Base-by-base conservation (phyloP, 2,329 filamentous ascomycete species). In the Chrysoporthe austroafricana region DNA sequence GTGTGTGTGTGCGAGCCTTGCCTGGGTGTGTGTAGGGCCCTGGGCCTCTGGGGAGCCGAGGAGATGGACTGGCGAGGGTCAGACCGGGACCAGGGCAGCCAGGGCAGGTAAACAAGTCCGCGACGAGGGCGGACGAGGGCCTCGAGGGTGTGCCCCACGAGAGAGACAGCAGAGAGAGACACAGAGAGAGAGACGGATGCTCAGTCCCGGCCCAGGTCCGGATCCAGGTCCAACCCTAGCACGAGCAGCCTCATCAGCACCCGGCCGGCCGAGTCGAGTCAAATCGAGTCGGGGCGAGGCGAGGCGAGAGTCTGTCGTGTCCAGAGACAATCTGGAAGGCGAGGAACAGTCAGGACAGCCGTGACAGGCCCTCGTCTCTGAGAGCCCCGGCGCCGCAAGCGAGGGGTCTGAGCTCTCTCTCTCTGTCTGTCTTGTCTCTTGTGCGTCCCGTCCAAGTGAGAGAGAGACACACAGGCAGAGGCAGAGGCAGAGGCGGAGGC, bases 231-330 rank as follows among this genome's bases (percentile, higher is more conserved):
- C 60, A 50, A 42, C n/a, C 39, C 13, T 8, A 4, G 43, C 21
- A 46, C 14, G 34, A 61, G 39, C 43, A 48, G 32, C 18, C n/a
- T n/a, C 57, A 44, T 32, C 42, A 61, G 59, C 59, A 61, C 43
- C 59, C 39, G 43, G 59, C 43, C 59, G 43, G 61, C 59, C 50
- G 46, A 67, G 50, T 52, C 64, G 59, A 57, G 60, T 46, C 48
- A 57, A 44, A 44, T 59, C 62, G 58, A 60, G 62, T 52, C 21
- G 4, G 3, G 34, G 21, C 16, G 5, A 13, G 36, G 34, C 36
- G 57, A 60, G 39, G 39, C 57, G 39, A 44, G 57, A 44, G n/a
- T 16, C 2, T 43, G 57, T 18, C n/a, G 57, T 13, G 39, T 11
- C 36, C 57, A 43, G n/a, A 54, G 50, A 21, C 26, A 11, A 21